Evolutionary conservation across 306 rosid species (phyloP).

Genomic region (Calophaca sinica): DNA sequence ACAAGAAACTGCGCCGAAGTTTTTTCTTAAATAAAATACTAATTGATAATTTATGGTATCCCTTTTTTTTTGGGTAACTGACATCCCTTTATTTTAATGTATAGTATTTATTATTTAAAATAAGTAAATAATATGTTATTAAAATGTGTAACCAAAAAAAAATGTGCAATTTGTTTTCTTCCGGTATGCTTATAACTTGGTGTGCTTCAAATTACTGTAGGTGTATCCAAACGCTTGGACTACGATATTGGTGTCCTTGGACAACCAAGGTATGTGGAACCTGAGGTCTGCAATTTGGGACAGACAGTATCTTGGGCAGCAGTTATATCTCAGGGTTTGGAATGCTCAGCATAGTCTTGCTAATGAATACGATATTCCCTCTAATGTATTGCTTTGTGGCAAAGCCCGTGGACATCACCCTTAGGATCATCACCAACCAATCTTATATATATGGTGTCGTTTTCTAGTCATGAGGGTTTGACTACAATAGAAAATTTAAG

Average conservation of each 20-base stretch:
- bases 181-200: slow-evolving; percentile 1
- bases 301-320: slow-evolving; percentile 94
- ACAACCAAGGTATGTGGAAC: slow-evolving; percentile 99
- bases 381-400: slow-evolving; percentile 81
- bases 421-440: slow-evolving; percentile 20
- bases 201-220: slow-evolving; percentile 45
- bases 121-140: neutral
- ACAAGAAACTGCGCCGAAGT: no score
- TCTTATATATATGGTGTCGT: slow-evolving; percentile 15
- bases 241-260: slow-evolving; percentile 79
- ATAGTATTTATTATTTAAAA: neutral
- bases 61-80: no score
- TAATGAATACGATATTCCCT: slow-evolving; percentile 84
- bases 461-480: slow-evolving; percentile 66
- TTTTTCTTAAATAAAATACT: no score
- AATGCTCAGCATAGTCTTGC: slow-evolving; percentile 59
- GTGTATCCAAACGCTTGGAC: slow-evolving; percentile 94
- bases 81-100: no score
- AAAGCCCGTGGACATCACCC: slow-evolving; percentile 72
- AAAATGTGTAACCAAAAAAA: no score
- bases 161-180: slow-evolving; percentile 18
- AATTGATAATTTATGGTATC: no score
- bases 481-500: slow-evolving; percentile 37
- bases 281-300: slow-evolving; percentile 97
- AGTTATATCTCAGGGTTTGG: slow-evolving; percentile 89